These are phyloP conservation scores for Pyronema domesticum DNA, from an alignment of 495 filamentous ascomycete species.

Conservation along the genomic window DNA sequence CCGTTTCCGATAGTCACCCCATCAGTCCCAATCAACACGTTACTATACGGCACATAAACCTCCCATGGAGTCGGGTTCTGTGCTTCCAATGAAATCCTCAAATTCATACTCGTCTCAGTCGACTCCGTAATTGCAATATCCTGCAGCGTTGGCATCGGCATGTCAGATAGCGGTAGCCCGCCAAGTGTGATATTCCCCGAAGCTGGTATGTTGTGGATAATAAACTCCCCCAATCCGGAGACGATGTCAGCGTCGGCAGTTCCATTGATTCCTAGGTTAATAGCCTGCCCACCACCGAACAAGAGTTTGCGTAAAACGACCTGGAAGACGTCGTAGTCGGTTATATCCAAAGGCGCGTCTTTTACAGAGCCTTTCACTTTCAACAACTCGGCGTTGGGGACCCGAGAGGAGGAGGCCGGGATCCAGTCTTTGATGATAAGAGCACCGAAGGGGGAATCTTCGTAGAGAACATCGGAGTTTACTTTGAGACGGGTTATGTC, in stretches of 20 bases:
- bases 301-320: constrained; percentile 57
- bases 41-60: constrained; percentile 57
- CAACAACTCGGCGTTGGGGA: constrained; percentile 38
- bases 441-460: constrained; percentile 52
- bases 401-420: constrained; percentile 55
- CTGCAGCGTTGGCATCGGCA: constrained; percentile 12
- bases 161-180: constrained; percentile 39
- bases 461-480: constrained; percentile 59
- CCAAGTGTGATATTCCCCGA: constrained; percentile 74
- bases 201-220: constrained; percentile 64
- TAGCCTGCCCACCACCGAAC: constrained; percentile 41
- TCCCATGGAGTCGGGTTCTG: constrained; percentile 82
- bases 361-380: constrained; percentile 55
- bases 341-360: constrained; percentile 64
- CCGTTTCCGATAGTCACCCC: constrained; percentile 57
- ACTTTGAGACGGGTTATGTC: constrained; percentile 59
- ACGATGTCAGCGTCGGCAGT: constrained; percentile 63
- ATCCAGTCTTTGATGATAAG: constrained; percentile 71
- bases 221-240: constrained; percentile 60
- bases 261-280: constrained; percentile 57
- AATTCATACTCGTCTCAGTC: constrained; percentile 43
- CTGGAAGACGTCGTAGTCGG: constrained; percentile 53
- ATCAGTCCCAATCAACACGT: constrained; percentile 57
- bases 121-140: constrained; percentile 50
- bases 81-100: constrained; percentile 55